A percentile compares a stretch with the other conserved stretches of the same genome.
These are phyloP conservation scores for Candida khao-thaluensis DNA, from an alignment of 805 yeast genomes.

Conservation along the genomic window DNA sequence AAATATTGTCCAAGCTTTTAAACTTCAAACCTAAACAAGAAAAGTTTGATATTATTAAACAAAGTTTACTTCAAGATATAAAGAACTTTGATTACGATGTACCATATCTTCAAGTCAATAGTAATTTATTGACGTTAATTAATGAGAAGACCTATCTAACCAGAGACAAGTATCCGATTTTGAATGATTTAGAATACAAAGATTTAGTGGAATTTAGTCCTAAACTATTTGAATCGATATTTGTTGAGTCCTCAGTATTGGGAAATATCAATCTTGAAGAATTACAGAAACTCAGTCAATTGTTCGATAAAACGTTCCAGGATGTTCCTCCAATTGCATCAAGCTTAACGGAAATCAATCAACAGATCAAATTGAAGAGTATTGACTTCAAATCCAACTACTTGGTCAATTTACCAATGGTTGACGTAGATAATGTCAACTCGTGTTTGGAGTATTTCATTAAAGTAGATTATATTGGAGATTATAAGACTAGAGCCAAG, in stretches of 20 bases:
- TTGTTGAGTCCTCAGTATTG: conserved; percentile 67
- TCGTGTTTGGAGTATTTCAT: conserved; percentile 78
- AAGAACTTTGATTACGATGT: conserved; percentile 68
- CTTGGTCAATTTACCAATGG: conserved; percentile 12
- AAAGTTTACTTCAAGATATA: conserved; percentile 58
- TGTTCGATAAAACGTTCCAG: conserved; percentile 25
- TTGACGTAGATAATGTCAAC: conserved; percentile 53
- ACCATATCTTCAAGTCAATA: conserved; percentile 77
- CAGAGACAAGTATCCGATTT: conserved; percentile 56
- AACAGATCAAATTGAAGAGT: conserved; percentile 31
- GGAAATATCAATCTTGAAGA: conserved; percentile 66
- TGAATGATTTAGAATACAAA: conserved; percentile 43
- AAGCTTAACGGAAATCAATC: conserved; percentile 28
- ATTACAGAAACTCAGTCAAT: conserved; percentile 25
- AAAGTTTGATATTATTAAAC: conserved; percentile 67
- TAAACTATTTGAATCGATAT: conserved; percentile 46
- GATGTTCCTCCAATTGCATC: conserved; percentile 27
- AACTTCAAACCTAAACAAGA: conserved; percentile 50
- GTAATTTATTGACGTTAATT: conserved; percentile 59
- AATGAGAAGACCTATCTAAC: conserved; percentile 70
- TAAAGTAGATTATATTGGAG: conserved; percentile 54
- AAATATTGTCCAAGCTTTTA: conserved; percentile 55
- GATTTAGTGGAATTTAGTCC: conserved; percentile 53
- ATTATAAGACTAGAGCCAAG: conserved; percentile 40
- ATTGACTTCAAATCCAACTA: conserved; percentile 26